A percentile compares a stretch with the other conserved stretches of the same genome.
These are phyloP conservation scores for Podaxis rugospora DNA, from an alignment of 768 basidiomycete species.

Conservation along the genomic window DNA sequence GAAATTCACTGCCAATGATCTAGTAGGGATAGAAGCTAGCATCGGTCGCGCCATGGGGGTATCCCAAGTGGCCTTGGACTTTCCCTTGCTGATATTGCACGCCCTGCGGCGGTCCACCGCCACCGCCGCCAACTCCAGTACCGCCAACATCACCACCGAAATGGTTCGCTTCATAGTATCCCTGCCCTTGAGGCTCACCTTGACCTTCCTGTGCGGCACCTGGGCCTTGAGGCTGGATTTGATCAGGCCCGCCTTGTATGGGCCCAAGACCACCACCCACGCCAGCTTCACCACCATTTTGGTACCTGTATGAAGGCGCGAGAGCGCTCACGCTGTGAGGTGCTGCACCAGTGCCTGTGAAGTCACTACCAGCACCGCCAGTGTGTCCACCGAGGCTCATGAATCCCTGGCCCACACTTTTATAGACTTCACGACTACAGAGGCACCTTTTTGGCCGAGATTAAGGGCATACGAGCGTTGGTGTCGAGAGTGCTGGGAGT, in stretches of 20 bases:
- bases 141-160: slow-evolving; percentile 35
- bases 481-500: slow-evolving; percentile 47
- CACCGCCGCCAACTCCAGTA: slow-evolving; percentile 30
- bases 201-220: slow-evolving; percentile 41
- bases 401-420: slow-evolving; percentile 49
- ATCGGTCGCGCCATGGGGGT: slow-evolving; percentile 64
- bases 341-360: slow-evolving; percentile 50
- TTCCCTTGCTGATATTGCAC: slow-evolving; percentile 35
- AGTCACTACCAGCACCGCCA: slow-evolving; percentile 34
- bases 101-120: slow-evolving; percentile 37
- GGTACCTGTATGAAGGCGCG: slow-evolving; percentile 53
- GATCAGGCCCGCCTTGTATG: slow-evolving; percentile 43
- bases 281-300: slow-evolving; percentile 56
- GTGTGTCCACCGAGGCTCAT: slow-evolving; percentile 58
- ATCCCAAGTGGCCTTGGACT: slow-evolving; percentile 55
- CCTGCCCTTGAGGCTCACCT: slow-evolving; percentile 46
- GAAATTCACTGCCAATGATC: slow-evolving; percentile 55
- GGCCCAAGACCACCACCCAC: slow-evolving; percentile 41
- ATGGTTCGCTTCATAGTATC: slow-evolving; percentile 44
- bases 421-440: slow-evolving; percentile 34
- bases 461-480: slow-evolving; percentile 37
- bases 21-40: slow-evolving; percentile 72
- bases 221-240: slow-evolving; percentile 50
- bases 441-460: slow-evolving; percentile 34
- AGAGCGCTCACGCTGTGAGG: slow-evolving; percentile 47